Base-by-base conservation (phyloP, 208 protist genomes). In the Wallacemonas sp. region DNA sequence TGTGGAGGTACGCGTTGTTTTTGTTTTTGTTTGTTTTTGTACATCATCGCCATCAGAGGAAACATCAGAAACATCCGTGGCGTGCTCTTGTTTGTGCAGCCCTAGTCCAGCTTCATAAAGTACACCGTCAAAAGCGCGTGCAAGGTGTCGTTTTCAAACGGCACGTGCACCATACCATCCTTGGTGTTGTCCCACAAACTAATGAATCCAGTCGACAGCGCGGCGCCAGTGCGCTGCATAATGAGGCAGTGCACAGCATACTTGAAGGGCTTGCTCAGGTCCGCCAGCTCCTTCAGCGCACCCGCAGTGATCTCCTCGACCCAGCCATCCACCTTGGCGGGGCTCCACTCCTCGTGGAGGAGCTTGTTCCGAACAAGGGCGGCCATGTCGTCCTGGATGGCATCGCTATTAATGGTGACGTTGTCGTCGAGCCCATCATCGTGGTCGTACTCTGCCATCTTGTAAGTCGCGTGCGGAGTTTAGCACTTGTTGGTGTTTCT, bases 191-290 rank as follows among this genome's bases (percentile, higher is more conserved):
- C 96, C 94, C 96, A 98, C 26, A 92, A 79, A 70, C 83, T 91
- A 70, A 86, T 92, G 61, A 94, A 96, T 2, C 93, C 86, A 23
- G 81, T 90, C 23, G 95, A 87, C 26, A 98, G 65, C 4, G 92
- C 86, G 2, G 93, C 93, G 1, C 96, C 96, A 18, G 90, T 97
- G 11, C 86, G 86, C 78, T 98, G 94, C 86, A 95, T 97, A 10
- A 98, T 78, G 11, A 93, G 76, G 61, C 82, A 93, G 39, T 84
- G 92, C 22, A 97, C 91, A 23, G 97, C 68, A 52, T 91, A 98
- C 70, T 98, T 98, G 81, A 96, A 98, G 7, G 94, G 94, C 64
- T 96, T 97, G 62, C 96, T 94, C 63, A 95, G 61, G 42, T 97
- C 92, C 8, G 89, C 80, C 29, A 97, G 80, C 32, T 91, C 79